Percentiles rank a stretch among this genome's conserved stretches.
Evolutionary conservation across 768 basidiomycete species (phyloP).

Genomic region (Suillus placidus): DNA sequence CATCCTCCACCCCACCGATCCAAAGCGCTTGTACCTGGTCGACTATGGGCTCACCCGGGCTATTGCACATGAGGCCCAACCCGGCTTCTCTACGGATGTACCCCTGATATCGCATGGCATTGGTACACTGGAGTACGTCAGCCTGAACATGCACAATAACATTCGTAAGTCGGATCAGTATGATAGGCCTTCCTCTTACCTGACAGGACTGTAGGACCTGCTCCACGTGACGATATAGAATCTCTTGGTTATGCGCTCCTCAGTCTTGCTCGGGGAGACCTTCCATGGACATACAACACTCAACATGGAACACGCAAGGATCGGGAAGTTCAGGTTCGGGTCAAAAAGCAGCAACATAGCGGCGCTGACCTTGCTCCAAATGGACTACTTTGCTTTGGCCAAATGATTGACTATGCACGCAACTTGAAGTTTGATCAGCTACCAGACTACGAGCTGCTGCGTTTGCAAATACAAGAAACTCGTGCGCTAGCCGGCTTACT

Average conservation of each 20-base stretch:
- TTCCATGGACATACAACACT: not conserved
- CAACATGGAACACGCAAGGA: not conserved
- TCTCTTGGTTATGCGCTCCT: not conserved
- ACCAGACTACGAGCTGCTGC: not conserved
- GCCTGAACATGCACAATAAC: not conserved
- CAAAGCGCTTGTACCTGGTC: not conserved
- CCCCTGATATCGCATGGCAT: not conserved
- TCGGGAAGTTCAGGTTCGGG: not conserved
- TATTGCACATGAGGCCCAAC: not conserved
- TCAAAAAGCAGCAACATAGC: not conserved
- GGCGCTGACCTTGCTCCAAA: not conserved
- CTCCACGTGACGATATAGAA: not conserved
- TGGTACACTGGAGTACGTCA: not conserved
- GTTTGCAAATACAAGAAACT: not conserved
- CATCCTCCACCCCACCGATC: not conserved
- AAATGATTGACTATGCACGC: not conserved
- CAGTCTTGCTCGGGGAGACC: not conserved
- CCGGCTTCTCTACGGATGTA: not conserved
- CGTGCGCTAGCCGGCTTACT: not conserved
- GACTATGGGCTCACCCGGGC: not conserved
- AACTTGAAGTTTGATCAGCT: not conserved
- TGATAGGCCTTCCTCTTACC: not conserved
- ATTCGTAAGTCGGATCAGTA: not conserved
- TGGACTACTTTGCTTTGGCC: not conserved
- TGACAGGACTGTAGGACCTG: not conserved